These are phyloP conservation scores for Aureobasidium sp. DNA, from an alignment of 2,329 filamentous ascomycete genomes.

Conservation along the genomic window DNA sequence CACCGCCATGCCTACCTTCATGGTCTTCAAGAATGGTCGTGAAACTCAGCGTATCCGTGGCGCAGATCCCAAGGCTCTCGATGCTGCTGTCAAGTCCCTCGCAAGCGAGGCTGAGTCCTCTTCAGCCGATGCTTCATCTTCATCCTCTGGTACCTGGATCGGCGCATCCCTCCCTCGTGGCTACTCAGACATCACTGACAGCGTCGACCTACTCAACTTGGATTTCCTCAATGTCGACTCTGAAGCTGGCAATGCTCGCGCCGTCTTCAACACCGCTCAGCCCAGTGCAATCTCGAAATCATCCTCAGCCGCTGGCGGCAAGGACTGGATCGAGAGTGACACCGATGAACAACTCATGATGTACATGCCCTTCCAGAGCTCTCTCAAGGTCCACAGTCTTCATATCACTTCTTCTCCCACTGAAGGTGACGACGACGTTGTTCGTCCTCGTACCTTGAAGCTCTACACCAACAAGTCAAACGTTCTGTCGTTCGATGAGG, in stretches of 20 bases:
- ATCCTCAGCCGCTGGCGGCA: constrained; percentile 46
- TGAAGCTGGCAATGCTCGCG: constrained; percentile 64
- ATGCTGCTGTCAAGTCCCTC: constrained; percentile 64
- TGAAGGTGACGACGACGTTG: constrained; percentile 58
- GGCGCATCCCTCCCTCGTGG: constrained; percentile 69
- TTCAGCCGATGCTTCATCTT: constrained; percentile 30
- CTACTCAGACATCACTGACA: constrained; percentile 75
- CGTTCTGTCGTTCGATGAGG: constrained; percentile 91
- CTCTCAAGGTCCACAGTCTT: constrained; percentile 78
- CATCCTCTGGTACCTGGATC: constrained; percentile 54
- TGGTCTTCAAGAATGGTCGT: constrained; percentile 51
- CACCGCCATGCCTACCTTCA: constrained; percentile 80
- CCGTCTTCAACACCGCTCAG: constrained; percentile 63
- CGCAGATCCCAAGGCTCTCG: constrained; percentile 64
- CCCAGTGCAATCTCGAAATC: constrained; percentile 58
- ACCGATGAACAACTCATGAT: constrained; percentile 96
- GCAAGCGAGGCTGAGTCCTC: constrained; percentile 34
- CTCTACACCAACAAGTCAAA: constrained; percentile 84
- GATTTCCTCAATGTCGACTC: constrained; percentile 85
- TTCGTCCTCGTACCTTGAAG: constrained; percentile 75
- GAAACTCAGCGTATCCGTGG: constrained; percentile 44
- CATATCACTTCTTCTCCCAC: constrained; percentile 77
- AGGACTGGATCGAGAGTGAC: constrained; percentile 91
- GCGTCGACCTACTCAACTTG: constrained; percentile 70
- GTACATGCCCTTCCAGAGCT: constrained; percentile 81